Conservation (phyloP, 768 basidiomycete genomes). For the Boletus subparvulus region DNA sequence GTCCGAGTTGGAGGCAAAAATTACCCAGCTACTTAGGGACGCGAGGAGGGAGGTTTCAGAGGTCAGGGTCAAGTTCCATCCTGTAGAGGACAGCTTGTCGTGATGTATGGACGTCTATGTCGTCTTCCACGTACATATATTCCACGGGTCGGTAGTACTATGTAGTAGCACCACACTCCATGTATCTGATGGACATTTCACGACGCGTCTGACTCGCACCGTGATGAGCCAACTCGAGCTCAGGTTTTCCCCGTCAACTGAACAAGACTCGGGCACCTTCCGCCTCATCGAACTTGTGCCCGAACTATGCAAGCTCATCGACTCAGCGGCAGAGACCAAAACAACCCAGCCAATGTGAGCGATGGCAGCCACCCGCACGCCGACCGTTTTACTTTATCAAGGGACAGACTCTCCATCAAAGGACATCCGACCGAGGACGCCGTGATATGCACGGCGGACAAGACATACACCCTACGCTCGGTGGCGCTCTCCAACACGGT, state of each 20-base stretch:
- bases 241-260: constrained; percentile 50
- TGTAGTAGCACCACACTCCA: background rate
- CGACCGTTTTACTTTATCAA: background rate
- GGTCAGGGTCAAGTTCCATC: constrained; percentile 63
- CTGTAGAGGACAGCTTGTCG: constrained; percentile 32
- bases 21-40: constrained; percentile 52
- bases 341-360: constrained; percentile 31
- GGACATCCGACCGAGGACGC: constrained; percentile 83
- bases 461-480: constrained; percentile 81
- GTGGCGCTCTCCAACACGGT: constrained; percentile 89
- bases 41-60: constrained; percentile 69
- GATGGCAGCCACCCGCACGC: background rate
- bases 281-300: constrained; percentile 73
- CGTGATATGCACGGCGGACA: constrained; percentile 78
- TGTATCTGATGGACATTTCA: no score
- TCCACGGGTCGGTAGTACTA: background rate
- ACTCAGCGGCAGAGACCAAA: constrained; percentile 44
- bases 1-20: constrained; percentile 59
- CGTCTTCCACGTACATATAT: background rate
- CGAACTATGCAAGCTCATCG: constrained; percentile 62
- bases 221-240: constrained; percentile 39
- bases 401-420: constrained; percentile 68
- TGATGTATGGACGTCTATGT: background rate
- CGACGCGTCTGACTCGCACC: background rate
- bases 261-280: constrained; percentile 51